Base-by-base conservation (phyloP, 129 eudicot genomes). In the Chrysanthemum seticuspe region DNA sequence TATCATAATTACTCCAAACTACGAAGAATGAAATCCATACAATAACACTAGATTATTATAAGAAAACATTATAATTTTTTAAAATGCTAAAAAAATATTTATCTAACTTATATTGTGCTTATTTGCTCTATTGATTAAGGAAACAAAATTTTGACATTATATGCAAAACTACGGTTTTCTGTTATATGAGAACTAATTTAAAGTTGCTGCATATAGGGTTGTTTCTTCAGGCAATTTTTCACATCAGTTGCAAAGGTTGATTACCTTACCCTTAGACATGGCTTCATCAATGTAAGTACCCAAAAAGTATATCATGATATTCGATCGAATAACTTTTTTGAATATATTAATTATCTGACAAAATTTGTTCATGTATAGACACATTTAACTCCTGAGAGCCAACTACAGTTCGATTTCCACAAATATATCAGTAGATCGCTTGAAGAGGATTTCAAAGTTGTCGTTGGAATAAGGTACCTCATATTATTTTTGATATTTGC, bases 181-280 rank as follows among this genome's bases (percentile, higher is more conserved):
- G 2, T 56, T 5, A 11, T 62, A 13, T 16, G 0, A n/a, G 25
- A 47, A 29, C 27, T 47, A 40, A 63, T 56, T 27, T 63, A 13
- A 18, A 44, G 12, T 25, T 34, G 10, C 47, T 40, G 52, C 15
- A 47, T 62, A 59, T 6, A 88, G 94, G 94, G 81, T 6, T 88
- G 90, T 72, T 88, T 88, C 75, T 83, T 82, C 81, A 68, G 94
- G 18, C 94, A 88, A 62, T 85, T 88, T n/a, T 65, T 49, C 31
- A 62, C 75, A 12, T 85, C 90, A 18, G 90, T 88, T 0, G 79
- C 84, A 8, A 88, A 85, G 75, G 90, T 85, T 65, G 94, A 88
- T 73, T 88, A 88, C 68, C 54, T 85, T 29, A 85, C 94, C 18
- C 87, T 88, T 16, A 75, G 94, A 57, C 85, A 85, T 80, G 94